These are phyloP conservation scores for Sporothrix inflata DNA, from an alignment of 2,329 filamentous ascomycete species.

Conservation along the genomic window DNA sequence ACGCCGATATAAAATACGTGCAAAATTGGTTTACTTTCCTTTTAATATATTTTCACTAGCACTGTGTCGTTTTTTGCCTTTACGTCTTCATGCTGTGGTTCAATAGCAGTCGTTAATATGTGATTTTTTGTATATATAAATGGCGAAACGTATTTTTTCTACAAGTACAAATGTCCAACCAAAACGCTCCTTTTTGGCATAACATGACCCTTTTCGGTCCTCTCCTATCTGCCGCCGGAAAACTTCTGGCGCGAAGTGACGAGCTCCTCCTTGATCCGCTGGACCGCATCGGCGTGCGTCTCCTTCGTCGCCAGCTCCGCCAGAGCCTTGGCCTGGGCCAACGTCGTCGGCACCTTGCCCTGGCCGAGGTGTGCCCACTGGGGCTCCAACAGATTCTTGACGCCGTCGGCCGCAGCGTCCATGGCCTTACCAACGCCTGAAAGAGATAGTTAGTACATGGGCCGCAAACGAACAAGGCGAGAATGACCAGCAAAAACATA, in stretches of 20 bases:
- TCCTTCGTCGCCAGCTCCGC: slow-evolving; percentile 18
- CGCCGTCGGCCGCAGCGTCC: slow-evolving; percentile 52
- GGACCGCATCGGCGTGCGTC: slow-evolving; percentile 43
- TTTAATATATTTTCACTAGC: too few relatives aligned
- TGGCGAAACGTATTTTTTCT: background rate
- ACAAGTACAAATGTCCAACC: slow-evolving; percentile 24
- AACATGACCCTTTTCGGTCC: background rate
- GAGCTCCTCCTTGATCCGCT: slow-evolving; percentile 53
- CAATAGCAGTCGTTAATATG: background rate
- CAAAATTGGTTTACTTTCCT: too few relatives aligned
- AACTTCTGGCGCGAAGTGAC: slow-evolving; percentile 33
- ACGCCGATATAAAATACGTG: background rate
- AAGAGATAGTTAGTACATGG: background rate
- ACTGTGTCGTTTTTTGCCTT: too few relatives aligned
- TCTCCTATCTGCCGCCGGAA: slow-evolving; percentile 38
- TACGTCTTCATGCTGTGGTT: too few relatives aligned
- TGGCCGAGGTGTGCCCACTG: slow-evolving; percentile 62
- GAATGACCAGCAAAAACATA: slow-evolving; percentile 44
- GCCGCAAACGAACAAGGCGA: background rate
- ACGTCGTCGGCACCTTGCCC: slow-evolving; percentile 53
- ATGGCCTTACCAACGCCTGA: slow-evolving; percentile 56
- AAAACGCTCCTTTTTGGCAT: background rate
- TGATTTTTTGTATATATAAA: slow-evolving; percentile 3
- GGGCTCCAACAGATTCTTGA: slow-evolving; percentile 49
- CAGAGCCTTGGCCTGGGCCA: slow-evolving; percentile 19